Evolutionary conservation across 176 grass and related monocot genomes (phyloP), one percentile per base, ranked within the genome.

Genomic region (Juncus inflexus): DNA sequence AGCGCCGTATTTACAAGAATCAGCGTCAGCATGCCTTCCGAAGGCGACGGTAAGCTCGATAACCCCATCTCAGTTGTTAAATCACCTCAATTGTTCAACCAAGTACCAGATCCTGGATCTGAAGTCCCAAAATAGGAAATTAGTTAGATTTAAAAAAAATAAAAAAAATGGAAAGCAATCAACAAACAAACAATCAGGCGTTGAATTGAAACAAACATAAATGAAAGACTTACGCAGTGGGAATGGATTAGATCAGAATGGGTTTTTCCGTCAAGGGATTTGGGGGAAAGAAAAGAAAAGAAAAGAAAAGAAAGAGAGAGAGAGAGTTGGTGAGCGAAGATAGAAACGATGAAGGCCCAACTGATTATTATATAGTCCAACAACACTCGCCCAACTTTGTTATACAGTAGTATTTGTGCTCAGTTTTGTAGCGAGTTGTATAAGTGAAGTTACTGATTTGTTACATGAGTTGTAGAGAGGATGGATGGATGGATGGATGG

Each of bases 21-120:
- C 74, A 83, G 71, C 11, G 82, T 80, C 19, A 95, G 74, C 2
- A 89, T 40, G 65, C 65, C 81, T 37, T 95, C 90, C 57, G 83
- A 89, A 28, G 85, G 85, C 3, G 90, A 64, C 15, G 90, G 85
- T 61, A 95, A 60, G 82, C 74, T 89, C 35, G 77, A 80, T 58
- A 95, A 74, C 6, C 90, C 90, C 90, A 95, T 95, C 71, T 88
- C 42, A n/a, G 47, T 6, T 38, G 7, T 15, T 37, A 15, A 41
- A 67, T 68, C 63, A 47, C n/a, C 28, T 14, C n/a, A 60, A 52
- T 68, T 7, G 13, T 6, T 14, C 8, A 51, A 58, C 15, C 11
- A 68, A 55, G 3, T 42, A 35, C 9, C 10, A 12, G 35, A 54
- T 41, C 41, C 12, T 8, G 6, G 15, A 69, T 60, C 53, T 39